Evolutionary conservation across 352 stramenopile species (phyloP).

Genomic region (Pythium dissotocum): DNA sequence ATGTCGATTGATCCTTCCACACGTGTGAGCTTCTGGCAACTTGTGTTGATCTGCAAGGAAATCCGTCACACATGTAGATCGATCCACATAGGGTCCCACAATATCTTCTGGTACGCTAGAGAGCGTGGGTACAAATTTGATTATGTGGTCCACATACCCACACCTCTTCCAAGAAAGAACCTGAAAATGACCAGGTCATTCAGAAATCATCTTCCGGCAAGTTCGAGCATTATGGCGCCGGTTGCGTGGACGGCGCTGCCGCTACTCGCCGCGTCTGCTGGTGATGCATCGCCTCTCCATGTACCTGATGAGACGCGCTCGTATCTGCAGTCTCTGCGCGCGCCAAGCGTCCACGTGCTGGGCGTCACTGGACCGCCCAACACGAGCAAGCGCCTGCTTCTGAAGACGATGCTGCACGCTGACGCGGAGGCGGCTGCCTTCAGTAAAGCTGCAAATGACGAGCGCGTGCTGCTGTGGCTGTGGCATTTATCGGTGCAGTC

Average conservation of each 20-base stretch:
- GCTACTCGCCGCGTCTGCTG: constrained; percentile 18
- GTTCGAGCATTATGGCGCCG: neutral
- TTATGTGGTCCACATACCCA: neutral
- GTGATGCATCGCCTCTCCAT: constrained; percentile 3
- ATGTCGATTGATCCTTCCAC: neutral
- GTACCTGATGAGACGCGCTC: constrained; percentile 28
- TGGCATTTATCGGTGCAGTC: constrained; percentile 23
- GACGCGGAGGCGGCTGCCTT: constrained; percentile 28
- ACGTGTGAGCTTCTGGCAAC: neutral
- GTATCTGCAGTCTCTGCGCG: constrained; percentile 24
- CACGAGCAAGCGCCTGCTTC: constrained; percentile 49
- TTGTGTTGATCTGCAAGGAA: neutral
- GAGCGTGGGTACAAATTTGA: neutral
- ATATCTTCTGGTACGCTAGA: neutral
- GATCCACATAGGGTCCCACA: neutral
- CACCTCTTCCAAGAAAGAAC: neutral
- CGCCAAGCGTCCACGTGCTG: constrained; percentile 37
- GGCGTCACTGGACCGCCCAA: constrained; percentile 41
- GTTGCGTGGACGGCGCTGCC: constrained; percentile 44
- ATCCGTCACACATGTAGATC: neutral
- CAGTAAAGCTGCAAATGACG: constrained; percentile 2
- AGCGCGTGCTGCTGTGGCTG: constrained; percentile 49
- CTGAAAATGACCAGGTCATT: neutral
- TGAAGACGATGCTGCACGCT: constrained; percentile 44
- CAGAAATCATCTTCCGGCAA: neutral